Conservation (phyloP, 1,284 basidiomycete species). For the Leccinum griseonigrum region DNA sequence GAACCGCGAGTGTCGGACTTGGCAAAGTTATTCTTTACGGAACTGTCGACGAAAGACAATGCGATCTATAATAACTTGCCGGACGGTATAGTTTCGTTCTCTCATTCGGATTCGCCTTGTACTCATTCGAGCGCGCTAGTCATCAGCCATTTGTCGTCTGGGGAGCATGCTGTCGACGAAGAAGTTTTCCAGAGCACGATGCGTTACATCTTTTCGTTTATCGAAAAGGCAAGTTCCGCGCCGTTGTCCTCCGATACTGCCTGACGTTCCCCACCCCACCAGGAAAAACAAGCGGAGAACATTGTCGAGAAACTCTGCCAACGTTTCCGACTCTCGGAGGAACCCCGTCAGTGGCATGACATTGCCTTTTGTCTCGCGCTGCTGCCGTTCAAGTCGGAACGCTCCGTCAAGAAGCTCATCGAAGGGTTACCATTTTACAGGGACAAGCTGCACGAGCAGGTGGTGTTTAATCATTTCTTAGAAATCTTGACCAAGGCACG, state of each 20-base stretch:
- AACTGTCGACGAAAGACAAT: slow-evolving; percentile 97
- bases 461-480: slow-evolving; percentile 81
- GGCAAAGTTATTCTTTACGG: slow-evolving; percentile 96
- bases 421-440: slow-evolving; percentile 91
- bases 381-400: slow-evolving; percentile 95
- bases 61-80: slow-evolving; percentile 99
- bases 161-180: slow-evolving; percentile 93
- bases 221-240: slow-evolving; percentile 75
- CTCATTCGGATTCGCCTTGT: not conserved
- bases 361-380: slow-evolving; percentile 95
- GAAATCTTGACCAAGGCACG: slow-evolving; percentile 86
- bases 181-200: slow-evolving; percentile 91
- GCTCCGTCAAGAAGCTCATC: slow-evolving; percentile 94
- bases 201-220: slow-evolving; percentile 94
- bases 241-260: accelerated
- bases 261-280: not conserved
- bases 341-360: slow-evolving; percentile 95
- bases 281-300: slow-evolving; percentile 95
- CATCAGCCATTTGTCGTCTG: slow-evolving; percentile 91
- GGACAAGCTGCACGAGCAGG: slow-evolving; percentile 91
- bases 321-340: slow-evolving; percentile 86
- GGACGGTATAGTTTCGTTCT: slow-evolving; percentile 42
- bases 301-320: slow-evolving; percentile 96
- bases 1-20: slow-evolving; percentile 89
- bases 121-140: slow-evolving; percentile 47